These are phyloP conservation scores for Aspergillus sergii DNA, from an alignment of 2,329 filamentous ascomycete genomes.

Conservation along the genomic window DNA sequence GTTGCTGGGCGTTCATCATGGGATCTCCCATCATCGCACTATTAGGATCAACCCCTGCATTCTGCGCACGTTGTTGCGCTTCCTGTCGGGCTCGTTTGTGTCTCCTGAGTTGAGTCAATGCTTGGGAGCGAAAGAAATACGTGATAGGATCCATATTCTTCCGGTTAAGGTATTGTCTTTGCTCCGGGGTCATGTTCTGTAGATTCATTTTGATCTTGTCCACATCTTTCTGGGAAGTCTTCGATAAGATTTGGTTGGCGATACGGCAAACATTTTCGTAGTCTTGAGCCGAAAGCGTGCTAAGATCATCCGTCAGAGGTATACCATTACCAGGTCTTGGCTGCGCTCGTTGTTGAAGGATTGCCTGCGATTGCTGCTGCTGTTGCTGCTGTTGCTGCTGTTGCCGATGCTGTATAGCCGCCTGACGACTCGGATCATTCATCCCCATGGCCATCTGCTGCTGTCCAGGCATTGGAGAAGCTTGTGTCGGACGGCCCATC, in stretches of 20 bases:
- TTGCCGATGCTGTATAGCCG: constrained; percentile 38
- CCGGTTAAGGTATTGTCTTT: constrained; percentile 47
- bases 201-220: constrained; percentile 53
- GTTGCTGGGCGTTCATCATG: constrained; percentile 43
- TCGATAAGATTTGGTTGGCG: constrained; percentile 51
- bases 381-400: constrained; percentile 35
- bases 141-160: constrained; percentile 54
- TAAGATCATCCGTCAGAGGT: constrained; percentile 38
- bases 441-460: constrained; percentile 41
- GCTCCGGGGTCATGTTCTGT: constrained; percentile 50
- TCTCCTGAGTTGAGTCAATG: constrained; percentile 45
- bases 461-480: constrained; percentile 50
- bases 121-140: constrained; percentile 54
- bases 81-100: constrained; percentile 36
- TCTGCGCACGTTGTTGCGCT: constrained; percentile 35
- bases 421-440: constrained; percentile 35
- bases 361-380: constrained; percentile 26
- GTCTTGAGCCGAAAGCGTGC: constrained; percentile 43
- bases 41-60: constrained; percentile 32
- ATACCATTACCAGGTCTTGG: constrained; percentile 31
- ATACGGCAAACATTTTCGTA: constrained; percentile 48
- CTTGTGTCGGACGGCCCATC: constrained; percentile 54
- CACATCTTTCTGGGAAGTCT: constrained; percentile 47
- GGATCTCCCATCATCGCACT: constrained; percentile 39
- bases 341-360: constrained; percentile 34